These are phyloP conservation scores for Cicer yamashitae DNA, from an alignment of 306 rosid species.

Conservation along the genomic window DNA sequence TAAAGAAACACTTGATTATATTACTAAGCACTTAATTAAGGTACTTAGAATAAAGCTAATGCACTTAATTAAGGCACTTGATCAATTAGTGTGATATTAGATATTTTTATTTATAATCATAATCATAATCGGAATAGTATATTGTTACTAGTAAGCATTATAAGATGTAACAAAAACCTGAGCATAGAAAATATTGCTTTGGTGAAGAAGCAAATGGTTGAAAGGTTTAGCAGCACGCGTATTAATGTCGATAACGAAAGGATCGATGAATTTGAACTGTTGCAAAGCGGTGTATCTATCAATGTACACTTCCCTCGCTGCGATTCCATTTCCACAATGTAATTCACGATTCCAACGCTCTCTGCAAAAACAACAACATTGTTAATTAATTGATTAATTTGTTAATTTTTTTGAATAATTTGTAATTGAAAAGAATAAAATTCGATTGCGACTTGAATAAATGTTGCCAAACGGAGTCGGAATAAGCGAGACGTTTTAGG, in stretches of 20 bases:
- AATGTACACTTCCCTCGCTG: constrained; percentile 63
- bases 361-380: constrained; percentile 34
- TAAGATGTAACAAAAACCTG: constrained; percentile 47
- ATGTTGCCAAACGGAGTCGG: constrained; percentile 76
- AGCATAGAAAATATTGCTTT: constrained; percentile 47
- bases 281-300: constrained; percentile 53
- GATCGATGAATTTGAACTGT: constrained; percentile 72
- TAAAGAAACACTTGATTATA: neutral
- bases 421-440: neutral
- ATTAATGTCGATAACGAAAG: constrained; percentile 35
- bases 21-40: neutral
- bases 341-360: constrained; percentile 59
- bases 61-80: neutral
- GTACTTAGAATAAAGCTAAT: neutral
- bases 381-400: neutral
- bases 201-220: constrained; percentile 53
- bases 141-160: neutral
- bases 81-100: neutral
- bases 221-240: constrained; percentile 38
- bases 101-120: no score
- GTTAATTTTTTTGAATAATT: neutral
- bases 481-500: constrained; percentile 66
- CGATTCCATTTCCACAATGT: constrained; percentile 33
- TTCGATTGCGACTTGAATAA: constrained; percentile 55
- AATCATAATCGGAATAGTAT: no score